These are phyloP conservation scores for Parastagonospora nodorum DNA, from an alignment of 2,329 filamentous ascomycete genomes.

Conservation along the genomic window DNA sequence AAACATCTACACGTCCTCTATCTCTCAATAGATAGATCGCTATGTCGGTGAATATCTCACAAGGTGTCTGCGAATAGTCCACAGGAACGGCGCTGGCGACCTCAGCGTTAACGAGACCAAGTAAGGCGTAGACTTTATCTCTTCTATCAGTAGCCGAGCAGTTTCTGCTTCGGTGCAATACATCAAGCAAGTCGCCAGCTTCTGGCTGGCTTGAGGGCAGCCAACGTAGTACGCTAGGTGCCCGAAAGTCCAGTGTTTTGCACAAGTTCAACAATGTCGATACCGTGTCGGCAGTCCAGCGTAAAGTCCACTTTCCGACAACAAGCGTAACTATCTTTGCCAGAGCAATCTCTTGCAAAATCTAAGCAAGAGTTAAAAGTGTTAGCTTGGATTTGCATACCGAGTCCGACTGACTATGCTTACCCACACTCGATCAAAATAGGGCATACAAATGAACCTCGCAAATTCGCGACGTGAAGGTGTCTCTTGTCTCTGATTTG, in stretches of 20 bases:
- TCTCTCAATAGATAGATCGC: too few species aligned
- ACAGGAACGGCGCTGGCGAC: neutral
- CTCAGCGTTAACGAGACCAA: constrained; percentile 7
- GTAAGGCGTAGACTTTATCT: constrained; percentile 19
- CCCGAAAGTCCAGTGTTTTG: neutral
- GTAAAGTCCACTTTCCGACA: constrained; percentile 1
- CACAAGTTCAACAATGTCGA: constrained; percentile 3
- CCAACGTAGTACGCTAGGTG: constrained; percentile 7
- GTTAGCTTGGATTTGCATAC: neutral
- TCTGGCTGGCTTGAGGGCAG: constrained; percentile 4
- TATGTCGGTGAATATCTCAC: too few species aligned
- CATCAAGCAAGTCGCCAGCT: constrained; percentile 5
- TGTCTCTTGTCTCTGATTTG: too few species aligned
- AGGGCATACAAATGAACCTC: neutral
- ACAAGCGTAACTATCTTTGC: constrained; percentile 12
- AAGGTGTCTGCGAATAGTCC: constrained; percentile 9
- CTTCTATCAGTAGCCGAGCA: constrained; percentile 10
- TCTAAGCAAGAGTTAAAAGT: neutral
- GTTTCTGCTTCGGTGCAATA: constrained; percentile 10
- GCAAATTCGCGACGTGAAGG: too few species aligned
- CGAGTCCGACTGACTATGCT: neutral
- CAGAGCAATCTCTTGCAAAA: constrained; percentile 21
- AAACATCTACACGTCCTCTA: too few species aligned
- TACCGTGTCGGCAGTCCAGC: constrained; percentile 3
- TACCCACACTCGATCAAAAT: constrained; percentile 20